Base-by-base conservation (phyloP, 2,329 filamentous ascomycete species). In the Colletotrichum tanaceti region DNA sequence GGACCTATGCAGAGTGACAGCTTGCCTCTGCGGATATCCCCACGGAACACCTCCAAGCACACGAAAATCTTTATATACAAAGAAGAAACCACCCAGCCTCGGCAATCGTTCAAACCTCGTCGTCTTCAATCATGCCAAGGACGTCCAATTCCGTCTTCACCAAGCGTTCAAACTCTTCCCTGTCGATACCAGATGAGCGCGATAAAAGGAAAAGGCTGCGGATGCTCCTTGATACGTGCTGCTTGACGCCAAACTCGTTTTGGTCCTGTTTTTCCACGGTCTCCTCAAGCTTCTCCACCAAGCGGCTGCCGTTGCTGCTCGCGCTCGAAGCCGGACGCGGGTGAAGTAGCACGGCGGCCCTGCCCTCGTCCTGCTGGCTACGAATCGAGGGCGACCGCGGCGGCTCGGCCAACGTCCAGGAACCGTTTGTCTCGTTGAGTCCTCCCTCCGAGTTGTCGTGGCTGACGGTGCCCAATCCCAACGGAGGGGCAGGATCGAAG, bases 171-270 rank as follows among this genome's bases (percentile, higher is more conserved):
- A 95, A 96, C 76, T 95, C 92, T 41, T 88, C 87, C 52, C 89
- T 83, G 58, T 91, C 88, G 72, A 96, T 94, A 0, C 92, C 92
- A 24, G 89, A 89, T 1, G 89, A 86, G 49, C 86, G 87, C 28
- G 92, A 90, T 70, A 96, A 79, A 72, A 91, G 80, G 77, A 89
- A 95, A 72, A 96, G 79, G 77, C 91, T 94, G 82, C 93, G 91
- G 64, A 96, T 87, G 75, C 90, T 92, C 10, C 91, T 90, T 43
- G 89, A 90, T 52, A 96, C 89, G 78, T 95, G 92, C 79, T 94
- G 90, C 78, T 91, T 92, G 63, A 96, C 88, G 16, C 89, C 91
- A 63, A 91, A 87, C 78, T 94, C 91, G 63, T 84, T 88, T 73
- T 90, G 87, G 68, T 89, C 87, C 72, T 86, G 85, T 71, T 82